A percentile compares a stretch with the other conserved stretches of the same genome.
phyloP scores from a whole-genome alignment of 2,329 filamentous ascomycete species.

The Metarhizium album region DNA sequence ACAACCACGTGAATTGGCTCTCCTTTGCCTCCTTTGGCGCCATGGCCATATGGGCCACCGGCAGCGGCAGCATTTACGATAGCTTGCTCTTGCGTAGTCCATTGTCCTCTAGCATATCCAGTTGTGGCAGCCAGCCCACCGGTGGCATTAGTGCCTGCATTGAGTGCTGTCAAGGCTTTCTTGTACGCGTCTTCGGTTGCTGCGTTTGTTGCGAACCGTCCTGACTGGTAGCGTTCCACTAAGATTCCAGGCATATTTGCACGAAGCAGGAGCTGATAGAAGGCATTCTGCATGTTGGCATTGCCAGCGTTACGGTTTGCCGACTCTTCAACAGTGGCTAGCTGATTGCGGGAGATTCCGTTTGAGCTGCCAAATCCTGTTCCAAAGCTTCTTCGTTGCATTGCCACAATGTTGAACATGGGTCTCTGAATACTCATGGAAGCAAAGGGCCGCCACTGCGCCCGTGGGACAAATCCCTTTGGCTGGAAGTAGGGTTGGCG shows the following conservation, averaged over 20 bases:
- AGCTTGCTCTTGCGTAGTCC: conserved; percentile 20
- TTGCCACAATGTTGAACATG: neutral
- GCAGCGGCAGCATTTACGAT: conserved; percentile 18
- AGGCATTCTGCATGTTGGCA: conserved; percentile 79
- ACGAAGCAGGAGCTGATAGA: conserved; percentile 83
- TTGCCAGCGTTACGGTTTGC: conserved; percentile 89
- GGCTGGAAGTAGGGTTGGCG: conserved; percentile 17
- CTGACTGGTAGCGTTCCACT: conserved; percentile 79
- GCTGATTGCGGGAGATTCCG: conserved; percentile 49
- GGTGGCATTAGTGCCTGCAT: conserved; percentile 17
- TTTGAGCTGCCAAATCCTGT: conserved; percentile 30
- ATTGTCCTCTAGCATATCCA: conserved; percentile 16
- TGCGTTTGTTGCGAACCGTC: conserved; percentile 71
- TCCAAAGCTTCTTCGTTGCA: conserved; percentile 17
- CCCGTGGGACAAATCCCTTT: conserved; percentile 3
- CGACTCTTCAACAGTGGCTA: conserved; percentile 79
- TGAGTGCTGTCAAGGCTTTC: conserved; percentile 48
- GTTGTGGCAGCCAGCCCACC: conserved; percentile 13
- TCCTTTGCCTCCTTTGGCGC: conserved; percentile 56
- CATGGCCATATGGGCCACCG: conserved; percentile 10
- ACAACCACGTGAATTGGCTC: conserved; percentile 93
- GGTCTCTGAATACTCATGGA: conserved; percentile 10
- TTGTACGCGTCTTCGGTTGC: conserved; percentile 70
- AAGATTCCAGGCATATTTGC: conserved; percentile 92
- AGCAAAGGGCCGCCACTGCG: conserved; percentile 10